These are phyloP conservation scores for Chlorella sp. DNA, from an alignment of 139 green algal species.

Conservation along the genomic window DNA sequence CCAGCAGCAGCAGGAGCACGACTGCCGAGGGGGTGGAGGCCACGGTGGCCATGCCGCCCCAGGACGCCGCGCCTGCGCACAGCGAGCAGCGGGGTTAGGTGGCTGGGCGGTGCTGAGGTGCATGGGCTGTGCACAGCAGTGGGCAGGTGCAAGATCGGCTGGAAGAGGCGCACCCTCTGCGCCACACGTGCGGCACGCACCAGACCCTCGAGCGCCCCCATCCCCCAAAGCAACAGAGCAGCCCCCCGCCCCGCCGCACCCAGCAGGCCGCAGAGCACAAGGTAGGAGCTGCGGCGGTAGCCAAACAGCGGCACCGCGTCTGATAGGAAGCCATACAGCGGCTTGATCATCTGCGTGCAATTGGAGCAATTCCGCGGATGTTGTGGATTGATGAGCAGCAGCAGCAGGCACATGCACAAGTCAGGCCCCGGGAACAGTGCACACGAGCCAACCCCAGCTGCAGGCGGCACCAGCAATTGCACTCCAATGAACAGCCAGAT, in stretches of 20 bases:
- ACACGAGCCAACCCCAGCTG: too few species aligned
- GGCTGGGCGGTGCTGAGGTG: not conserved
- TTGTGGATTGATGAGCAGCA: not conserved
- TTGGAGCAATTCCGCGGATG: not conserved
- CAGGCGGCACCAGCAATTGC: too few species aligned
- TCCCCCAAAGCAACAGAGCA: too few species aligned
- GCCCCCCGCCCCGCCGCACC: not conserved
- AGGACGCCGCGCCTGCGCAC: conserved; percentile 66
- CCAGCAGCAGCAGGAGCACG: conserved; percentile 61
- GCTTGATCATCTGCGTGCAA: conserved; percentile 90
- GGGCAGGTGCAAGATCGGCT: too few species aligned
- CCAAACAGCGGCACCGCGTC: conserved; percentile 94
- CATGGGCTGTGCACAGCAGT: not conserved
- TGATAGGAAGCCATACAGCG: conserved; percentile 92
- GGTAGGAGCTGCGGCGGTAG: conserved; percentile 89
- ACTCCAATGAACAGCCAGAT: too few species aligned
- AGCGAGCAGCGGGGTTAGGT: not conserved
- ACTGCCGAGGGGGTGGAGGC: conserved; percentile 57
- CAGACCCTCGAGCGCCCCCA: too few species aligned
- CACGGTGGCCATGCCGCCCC: conserved; percentile 64
- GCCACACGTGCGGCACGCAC: too few species aligned
- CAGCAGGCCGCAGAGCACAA: conserved; percentile 79
- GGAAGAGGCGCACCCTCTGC: too few species aligned
- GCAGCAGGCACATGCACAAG: not conserved
- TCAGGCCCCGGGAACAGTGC: too few species aligned